Evolutionary conservation across 306 rosid species (phyloP), one percentile per base, ranked within the genome.

Genomic region (Vigna reflexopilosa): DNA sequence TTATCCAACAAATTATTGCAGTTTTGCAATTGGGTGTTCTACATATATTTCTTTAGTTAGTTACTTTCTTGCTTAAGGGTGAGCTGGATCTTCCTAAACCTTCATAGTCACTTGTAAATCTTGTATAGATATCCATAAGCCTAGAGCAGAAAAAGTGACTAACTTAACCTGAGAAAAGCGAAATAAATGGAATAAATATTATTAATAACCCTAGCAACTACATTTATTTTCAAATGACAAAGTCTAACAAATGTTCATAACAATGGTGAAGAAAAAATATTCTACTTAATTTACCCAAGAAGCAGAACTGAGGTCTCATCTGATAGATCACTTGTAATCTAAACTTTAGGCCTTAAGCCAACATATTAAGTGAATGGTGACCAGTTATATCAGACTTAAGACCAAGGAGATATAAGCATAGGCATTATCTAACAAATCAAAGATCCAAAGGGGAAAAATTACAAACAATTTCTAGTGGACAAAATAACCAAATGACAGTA

Each of bases 381-480:
- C 63, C 47, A 40, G 69, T 9, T 30, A 72, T 17, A 47, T 59
- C 2, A 15, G 14, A 62, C 47, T 61, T 56, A 59, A 57, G 54
- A 56, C 38, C 65, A 47, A 17, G 11, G 40, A 44, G 49, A 75
- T 34, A 44, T 50, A 62, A 26, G 8, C 20, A 44, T 50, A 62
- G n/a, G 8, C 20, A 32, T 75, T 65, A 50, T 9, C 72, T 11
- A 30, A 55, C 72, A 72, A 30, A 62, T 62, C 26, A 34, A 80
- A 54, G 69, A 71, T 42, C 56, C 54, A 40, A 7, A 71, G 38
- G 56, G 11, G 72, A 73, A 83, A 78, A 59, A 30, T 48, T 42
- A 22, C 57, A 32, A 75, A 70, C 38, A 24, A 32, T 44, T 78
- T 67, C 32, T 62, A 72, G 77, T 67, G 72, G 49, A 26, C 26